Percentiles rank a stretch among this genome's conserved stretches.
phyloP scores from a whole-genome alignment of 2,329 filamentous ascomycete species.

The Rutstroemia sp. region DNA sequence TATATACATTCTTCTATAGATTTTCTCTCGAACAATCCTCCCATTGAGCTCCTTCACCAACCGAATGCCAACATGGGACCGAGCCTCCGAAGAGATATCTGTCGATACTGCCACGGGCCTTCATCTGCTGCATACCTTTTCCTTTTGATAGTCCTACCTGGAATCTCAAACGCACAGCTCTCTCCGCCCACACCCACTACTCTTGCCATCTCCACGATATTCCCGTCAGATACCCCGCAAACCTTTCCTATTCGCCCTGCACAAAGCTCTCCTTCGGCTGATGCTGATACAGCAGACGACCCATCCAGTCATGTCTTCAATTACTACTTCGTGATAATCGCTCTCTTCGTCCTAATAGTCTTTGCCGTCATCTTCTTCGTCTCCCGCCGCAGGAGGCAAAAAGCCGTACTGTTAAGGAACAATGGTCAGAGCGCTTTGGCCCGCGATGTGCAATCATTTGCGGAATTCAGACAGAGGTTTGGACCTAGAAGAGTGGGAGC shows the following conservation, averaged over 20 bases:
- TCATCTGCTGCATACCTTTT: constrained; percentile 19
- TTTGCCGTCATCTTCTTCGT: constrained; percentile 37
- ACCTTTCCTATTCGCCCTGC: not conserved
- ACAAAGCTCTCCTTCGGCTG: not conserved
- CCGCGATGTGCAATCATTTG: constrained; percentile 23
- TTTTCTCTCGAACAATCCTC: too few species aligned
- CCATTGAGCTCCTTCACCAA: too few species aligned
- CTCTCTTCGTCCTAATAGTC: constrained; percentile 37
- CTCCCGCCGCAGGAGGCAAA: constrained; percentile 31
- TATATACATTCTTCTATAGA: not conserved
- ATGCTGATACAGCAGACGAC: constrained; percentile 7
- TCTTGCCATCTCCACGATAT: constrained; percentile 9
- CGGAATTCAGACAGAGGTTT: constrained; percentile 9
- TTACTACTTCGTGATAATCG: constrained; percentile 45
- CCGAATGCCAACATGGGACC: not conserved
- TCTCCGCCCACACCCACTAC: constrained; percentile 9
- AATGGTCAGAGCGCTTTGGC: constrained; percentile 28
- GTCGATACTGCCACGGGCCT: constrained; percentile 13
- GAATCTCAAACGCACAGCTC: constrained; percentile 19
- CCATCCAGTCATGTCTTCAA: constrained; percentile 42
- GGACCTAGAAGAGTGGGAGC: constrained; percentile 12
- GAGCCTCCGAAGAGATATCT: constrained; percentile 3
- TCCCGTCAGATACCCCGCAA: constrained; percentile 4
- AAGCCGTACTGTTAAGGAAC: constrained; percentile 12
- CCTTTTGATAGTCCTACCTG: constrained; percentile 20